Conservation (phyloP, 768 basidiomycete species). For the Mycena galericulata region DNA sequence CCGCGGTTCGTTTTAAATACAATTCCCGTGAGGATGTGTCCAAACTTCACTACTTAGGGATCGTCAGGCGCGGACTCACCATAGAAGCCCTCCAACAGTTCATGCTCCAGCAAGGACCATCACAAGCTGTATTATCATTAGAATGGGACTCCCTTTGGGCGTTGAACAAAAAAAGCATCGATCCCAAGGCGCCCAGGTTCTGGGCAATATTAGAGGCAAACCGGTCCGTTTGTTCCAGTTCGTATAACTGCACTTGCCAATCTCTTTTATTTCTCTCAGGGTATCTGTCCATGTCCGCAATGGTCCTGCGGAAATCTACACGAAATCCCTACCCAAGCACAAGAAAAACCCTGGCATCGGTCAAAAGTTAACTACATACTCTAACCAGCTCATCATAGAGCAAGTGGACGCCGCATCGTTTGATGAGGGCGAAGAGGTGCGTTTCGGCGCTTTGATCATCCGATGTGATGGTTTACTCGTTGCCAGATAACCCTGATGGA, state of each 20-base stretch:
- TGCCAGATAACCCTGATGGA: constrained; percentile 97
- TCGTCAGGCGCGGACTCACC: constrained; percentile 94
- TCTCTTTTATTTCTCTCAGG: constrained; percentile 50
- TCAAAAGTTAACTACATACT: constrained; percentile 87
- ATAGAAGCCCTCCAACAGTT: constrained; percentile 94
- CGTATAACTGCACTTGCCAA: not conserved
- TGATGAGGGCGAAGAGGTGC: constrained; percentile 91
- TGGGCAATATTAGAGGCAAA: constrained; percentile 86
- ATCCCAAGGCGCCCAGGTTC: constrained; percentile 91
- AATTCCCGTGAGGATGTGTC: not conserved
- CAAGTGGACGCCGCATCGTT: constrained; percentile 93
- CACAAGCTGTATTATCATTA: constrained; percentile 91
- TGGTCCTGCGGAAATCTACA: constrained; percentile 68
- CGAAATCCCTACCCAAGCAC: constrained; percentile 84
- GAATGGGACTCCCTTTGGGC: constrained; percentile 99
- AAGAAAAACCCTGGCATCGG: constrained; percentile 97
- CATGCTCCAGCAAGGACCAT: constrained; percentile 95
- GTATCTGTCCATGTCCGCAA: constrained; percentile 82
- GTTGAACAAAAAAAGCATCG: constrained; percentile 94
- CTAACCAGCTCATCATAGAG: constrained; percentile 84
- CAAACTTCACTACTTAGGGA: constrained; percentile 60
- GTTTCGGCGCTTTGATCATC: constrained; percentile 26
- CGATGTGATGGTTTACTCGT: not conserved
- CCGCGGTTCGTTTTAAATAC: constrained; percentile 68
- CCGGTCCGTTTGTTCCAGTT: constrained; percentile 56